These are phyloP conservation scores for Citrullus mucosospermus DNA, from an alignment of 306 rosid genomes.

Conservation along the genomic window DNA sequence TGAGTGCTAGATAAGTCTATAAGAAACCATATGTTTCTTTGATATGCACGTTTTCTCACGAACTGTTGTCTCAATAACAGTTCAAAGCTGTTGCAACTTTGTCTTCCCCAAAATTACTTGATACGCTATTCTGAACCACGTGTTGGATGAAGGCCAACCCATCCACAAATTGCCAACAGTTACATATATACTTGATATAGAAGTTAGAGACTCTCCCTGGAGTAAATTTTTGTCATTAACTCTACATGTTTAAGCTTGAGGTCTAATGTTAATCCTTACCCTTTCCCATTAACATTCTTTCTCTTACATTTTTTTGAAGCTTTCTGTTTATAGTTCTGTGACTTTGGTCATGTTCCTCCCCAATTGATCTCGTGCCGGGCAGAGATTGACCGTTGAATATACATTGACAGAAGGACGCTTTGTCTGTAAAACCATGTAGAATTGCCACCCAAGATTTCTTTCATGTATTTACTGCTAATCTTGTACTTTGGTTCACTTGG, in stretches of 20 bases:
- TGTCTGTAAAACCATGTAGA: constrained; percentile 10
- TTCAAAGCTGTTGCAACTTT: constrained; percentile 58
- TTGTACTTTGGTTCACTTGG: constrained; percentile 3
- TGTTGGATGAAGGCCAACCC: constrained; percentile 31
- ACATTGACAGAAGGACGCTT: constrained; percentile 4
- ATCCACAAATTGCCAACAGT: constrained; percentile 7
- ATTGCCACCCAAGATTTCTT: constrained; percentile 10
- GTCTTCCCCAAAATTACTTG: constrained; percentile 52
- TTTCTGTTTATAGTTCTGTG: constrained; percentile 27
- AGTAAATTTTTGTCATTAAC: constrained; percentile 7
- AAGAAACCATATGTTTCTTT: not conserved
- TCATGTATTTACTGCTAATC: constrained; percentile 5
- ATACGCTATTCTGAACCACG: constrained; percentile 41
- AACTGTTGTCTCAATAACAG: constrained; percentile 26
- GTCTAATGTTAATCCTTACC: constrained; percentile 23
- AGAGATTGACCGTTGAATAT: constrained; percentile 5
- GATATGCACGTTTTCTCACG: not conserved
- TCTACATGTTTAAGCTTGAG: constrained; percentile 21
- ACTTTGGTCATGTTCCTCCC: constrained; percentile 22
- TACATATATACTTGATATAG: constrained; percentile 10
- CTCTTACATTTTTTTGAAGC: constrained; percentile 16
- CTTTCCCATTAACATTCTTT: constrained; percentile 22
- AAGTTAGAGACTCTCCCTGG: constrained; percentile 15
- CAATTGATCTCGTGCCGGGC: not conserved
- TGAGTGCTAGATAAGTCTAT: not conserved